These are phyloP conservation scores for Leishmania gerbilli DNA, from an alignment of 208 protist genomes.

Conservation along the genomic window DNA sequence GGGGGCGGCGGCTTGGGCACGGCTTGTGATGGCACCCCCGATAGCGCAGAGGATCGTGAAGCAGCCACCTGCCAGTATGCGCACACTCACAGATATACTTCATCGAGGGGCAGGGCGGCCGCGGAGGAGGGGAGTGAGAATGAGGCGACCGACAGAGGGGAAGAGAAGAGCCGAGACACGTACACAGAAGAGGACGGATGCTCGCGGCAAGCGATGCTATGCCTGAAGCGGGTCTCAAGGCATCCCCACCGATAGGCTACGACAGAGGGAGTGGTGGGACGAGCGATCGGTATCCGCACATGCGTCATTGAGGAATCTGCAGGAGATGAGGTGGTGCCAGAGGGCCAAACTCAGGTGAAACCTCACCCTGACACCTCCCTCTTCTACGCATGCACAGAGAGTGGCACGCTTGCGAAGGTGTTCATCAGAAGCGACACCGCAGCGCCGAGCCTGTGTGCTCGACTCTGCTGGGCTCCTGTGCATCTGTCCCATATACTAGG, in stretches of 20 bases:
- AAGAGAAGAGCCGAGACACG: background rate
- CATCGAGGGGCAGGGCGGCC: background rate
- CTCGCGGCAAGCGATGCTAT: background rate
- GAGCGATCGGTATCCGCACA: background rate
- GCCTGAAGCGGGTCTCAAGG: background rate
- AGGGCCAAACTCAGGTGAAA: background rate
- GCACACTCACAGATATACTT: background rate
- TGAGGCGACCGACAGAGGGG: background rate
- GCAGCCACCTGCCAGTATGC: background rate
- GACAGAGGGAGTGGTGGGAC: no score
- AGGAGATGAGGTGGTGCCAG: background rate
- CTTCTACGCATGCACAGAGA: background rate
- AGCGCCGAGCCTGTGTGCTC: background rate
- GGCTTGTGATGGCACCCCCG: background rate
- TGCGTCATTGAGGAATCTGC: background rate
- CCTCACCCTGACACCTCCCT: background rate
- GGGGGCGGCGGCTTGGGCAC: background rate
- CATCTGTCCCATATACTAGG: background rate
- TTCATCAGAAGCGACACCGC: background rate
- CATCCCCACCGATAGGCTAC: background rate
- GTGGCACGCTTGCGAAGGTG: background rate
- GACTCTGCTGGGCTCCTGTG: background rate
- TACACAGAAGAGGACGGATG: no score
- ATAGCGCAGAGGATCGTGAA: slow-evolving; percentile 4
- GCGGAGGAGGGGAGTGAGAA: background rate